phyloP scores from a whole-genome alignment of 768 basidiomycete genomes.

The Phylloporus scabripes region DNA sequence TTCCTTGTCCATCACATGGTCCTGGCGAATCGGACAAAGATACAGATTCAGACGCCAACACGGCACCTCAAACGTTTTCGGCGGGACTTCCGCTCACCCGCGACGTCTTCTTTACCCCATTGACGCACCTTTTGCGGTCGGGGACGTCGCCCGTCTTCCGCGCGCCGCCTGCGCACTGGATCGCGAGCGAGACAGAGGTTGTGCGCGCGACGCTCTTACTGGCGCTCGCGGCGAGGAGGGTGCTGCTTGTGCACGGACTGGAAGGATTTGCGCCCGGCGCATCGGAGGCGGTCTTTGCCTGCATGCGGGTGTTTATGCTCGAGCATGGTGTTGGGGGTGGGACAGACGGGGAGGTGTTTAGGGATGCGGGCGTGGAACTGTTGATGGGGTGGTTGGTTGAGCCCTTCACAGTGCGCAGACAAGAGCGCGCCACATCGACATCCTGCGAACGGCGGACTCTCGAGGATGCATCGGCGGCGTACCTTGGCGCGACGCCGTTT shows the following conservation, averaged over 20 bases:
- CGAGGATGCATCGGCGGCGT: conserved; percentile 49
- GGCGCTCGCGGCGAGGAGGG: conserved; percentile 43
- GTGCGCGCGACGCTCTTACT: conserved; percentile 64
- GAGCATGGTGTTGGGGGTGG: conserved; percentile 59
- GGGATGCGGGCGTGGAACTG: conserved; percentile 58
- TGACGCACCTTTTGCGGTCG: conserved; percentile 79
- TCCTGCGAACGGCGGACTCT: conserved; percentile 25
- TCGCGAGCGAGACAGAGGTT: conserved; percentile 73
- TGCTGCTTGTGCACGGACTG: conserved; percentile 40
- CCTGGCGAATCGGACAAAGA: background rate
- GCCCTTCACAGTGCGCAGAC: conserved; percentile 40
- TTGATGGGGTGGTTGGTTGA: conserved; percentile 57
- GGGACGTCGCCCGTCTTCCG: conserved; percentile 67
- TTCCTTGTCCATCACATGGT: conserved; percentile 8
- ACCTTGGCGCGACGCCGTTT: conserved; percentile 72
- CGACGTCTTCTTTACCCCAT: conserved; percentile 66
- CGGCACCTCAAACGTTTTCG: background rate
- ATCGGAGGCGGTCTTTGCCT: conserved; percentile 52
- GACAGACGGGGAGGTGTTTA: conserved; percentile 60
- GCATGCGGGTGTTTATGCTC: conserved; percentile 95
- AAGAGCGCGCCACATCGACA: background rate
- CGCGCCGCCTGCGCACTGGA: conserved; percentile 63
- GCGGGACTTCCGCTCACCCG: conserved; percentile 43
- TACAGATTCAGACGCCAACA: background rate
- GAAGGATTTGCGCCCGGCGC: conserved; percentile 25